A percentile compares a stretch with the other conserved stretches of the same genome.
These are phyloP conservation scores for Rhodotorula paludigena DNA, from an alignment of 768 basidiomycete species.

Conservation along the genomic window DNA sequence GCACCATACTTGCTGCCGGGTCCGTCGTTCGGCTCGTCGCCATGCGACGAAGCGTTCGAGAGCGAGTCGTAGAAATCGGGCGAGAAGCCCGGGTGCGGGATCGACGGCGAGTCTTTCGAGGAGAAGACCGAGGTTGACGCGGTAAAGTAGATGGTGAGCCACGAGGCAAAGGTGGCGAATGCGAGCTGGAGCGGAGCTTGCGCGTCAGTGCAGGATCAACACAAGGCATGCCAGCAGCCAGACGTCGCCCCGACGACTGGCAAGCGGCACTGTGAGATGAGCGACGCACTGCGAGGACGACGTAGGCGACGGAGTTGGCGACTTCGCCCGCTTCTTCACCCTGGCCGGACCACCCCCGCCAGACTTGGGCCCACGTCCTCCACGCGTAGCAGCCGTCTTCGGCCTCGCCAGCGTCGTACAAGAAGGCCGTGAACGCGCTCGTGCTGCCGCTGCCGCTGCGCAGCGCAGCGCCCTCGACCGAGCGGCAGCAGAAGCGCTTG, in stretches of 20 bases:
- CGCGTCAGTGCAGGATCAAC: no score
- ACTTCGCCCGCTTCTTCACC: conserved; percentile 43
- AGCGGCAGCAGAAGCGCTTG: conserved; percentile 79
- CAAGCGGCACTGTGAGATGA: no score
- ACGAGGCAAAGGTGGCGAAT: conserved; percentile 65
- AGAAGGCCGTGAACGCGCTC: background rate
- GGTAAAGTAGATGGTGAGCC: conserved; percentile 81
- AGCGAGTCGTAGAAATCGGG: background rate
- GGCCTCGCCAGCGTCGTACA: conserved; percentile 5
- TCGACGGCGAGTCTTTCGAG: conserved; percentile 68
- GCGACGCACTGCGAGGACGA: conserved; percentile 66
- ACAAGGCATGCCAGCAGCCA: no score
- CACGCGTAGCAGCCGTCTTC: conserved; percentile 61
- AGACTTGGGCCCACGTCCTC: conserved; percentile 66
- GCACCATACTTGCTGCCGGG: no score
- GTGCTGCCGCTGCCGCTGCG: no score
- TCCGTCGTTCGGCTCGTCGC: no score
- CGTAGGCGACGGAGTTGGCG: conserved; percentile 66
- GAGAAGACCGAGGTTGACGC: conserved; percentile 82
- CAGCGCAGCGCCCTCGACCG: background rate
- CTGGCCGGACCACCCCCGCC: conserved; percentile 48
- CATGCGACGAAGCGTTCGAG: background rate
- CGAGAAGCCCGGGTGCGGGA: conserved; percentile 6
- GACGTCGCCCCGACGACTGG: no score
- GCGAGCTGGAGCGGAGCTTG: conserved; percentile 55